Conservation (phyloP, 371 early-diverging fungal species). For the Chytridiales sp. region DNA sequence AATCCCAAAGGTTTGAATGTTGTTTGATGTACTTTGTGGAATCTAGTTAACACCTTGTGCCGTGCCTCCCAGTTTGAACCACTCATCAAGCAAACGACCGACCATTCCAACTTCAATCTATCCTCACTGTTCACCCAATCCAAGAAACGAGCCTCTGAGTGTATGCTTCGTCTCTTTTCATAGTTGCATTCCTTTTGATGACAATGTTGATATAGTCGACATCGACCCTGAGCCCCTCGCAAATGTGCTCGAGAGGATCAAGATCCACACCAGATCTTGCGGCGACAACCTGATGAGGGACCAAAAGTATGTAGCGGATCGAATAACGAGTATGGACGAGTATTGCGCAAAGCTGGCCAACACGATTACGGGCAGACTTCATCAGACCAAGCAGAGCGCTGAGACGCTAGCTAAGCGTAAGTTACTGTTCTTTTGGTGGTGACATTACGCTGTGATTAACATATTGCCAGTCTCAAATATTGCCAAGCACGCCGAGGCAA, state of each 20-base stretch:
- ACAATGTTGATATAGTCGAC: no score
- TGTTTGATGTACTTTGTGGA: no score
- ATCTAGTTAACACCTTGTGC: no score
- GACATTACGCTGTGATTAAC: neutral
- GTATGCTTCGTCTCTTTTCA: no score
- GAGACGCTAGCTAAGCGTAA: slow-evolving; percentile 25
- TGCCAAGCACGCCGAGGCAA: slow-evolving; percentile 1
- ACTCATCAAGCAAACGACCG: no score
- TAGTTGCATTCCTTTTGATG: no score
- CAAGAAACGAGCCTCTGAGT: no score
- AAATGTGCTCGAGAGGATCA: slow-evolving; percentile 12
- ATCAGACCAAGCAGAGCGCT: slow-evolving; percentile 20
- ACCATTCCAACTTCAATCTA: no score
- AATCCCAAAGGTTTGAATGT: no score
- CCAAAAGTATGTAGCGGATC: slow-evolving; percentile 22
- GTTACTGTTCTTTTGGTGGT: neutral
- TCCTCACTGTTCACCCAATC: no score
- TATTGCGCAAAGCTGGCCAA: slow-evolving; percentile 36
- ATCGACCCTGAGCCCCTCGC: slow-evolving; percentile 20
- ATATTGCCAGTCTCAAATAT: neutral
- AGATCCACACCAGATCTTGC: slow-evolving; percentile 21
- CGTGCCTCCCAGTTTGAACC: no score
- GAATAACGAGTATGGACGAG: slow-evolving; percentile 30
- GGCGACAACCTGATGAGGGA: slow-evolving; percentile 17
- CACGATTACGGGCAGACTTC: slow-evolving; percentile 28